Base-by-base conservation (phyloP, 1,139 yeast genomes). In the Suhomyces yuchorum region DNA sequence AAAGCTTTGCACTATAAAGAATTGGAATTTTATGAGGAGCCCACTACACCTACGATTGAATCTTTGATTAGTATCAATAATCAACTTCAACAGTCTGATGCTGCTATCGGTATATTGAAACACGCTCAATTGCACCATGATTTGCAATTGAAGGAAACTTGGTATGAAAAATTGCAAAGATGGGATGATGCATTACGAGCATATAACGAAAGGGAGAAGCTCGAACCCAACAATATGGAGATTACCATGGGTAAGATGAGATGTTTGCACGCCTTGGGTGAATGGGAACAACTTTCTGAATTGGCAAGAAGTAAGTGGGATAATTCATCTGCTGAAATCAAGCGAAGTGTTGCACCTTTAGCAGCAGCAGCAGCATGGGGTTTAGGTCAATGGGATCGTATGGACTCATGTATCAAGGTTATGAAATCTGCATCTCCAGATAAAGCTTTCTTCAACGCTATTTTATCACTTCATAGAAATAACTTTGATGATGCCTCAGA, bases 311-410 rank as follows among this genome's bases (percentile, higher is more conserved):
- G 85, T 41, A 89, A 88, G 61, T 95, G 99, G 99, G 75, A 73
- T 24, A 75, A 75, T 39, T 81, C 96, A 1, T 73, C 87, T 3
- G 78, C 83, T 42, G 97, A 89, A 23, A 83, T 83, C 43, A 81
- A 85, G 58, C 74, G 96, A 51, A 82, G 85, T n/a, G 92, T 95
- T 56, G 98, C 99, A 1, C 99, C 99, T 1, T 71, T 95, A 47
- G 99, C 99, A 0, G 99, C 98, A 0, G 98, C 98, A 2, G 98
- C 99, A 0, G 90, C 98, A 0, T 93, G 99, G 99, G 98, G 98
- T n/a, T 74, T 93, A 42, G 93, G 93, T 1, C 95, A 90, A 63
- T 95, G 99, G 99, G 97, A 91, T 59, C 78, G 90, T 59, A 92
- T 95, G 93, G 97, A 90, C 61, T 80, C 87, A 8, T 95, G 92